A percentile compares a stretch with the other conserved stretches of the same genome.
Evolutionary conservation across 139 green algal genomes (phyloP).

Genomic region (Zygnema cylindricum): DNA sequence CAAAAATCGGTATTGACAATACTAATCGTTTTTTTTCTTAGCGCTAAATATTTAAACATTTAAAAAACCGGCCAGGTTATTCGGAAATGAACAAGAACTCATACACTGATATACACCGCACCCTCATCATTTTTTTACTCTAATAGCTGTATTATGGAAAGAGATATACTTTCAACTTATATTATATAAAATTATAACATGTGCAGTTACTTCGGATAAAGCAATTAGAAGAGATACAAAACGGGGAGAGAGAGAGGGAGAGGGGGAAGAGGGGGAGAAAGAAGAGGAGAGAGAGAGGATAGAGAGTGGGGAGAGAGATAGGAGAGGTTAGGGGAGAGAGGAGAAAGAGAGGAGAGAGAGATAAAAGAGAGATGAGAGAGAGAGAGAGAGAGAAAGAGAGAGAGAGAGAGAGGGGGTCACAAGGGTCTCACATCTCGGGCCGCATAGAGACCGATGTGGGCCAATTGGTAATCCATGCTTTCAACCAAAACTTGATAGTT

Average conservation of each 20-base stretch:
- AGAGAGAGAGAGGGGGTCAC: constrained; percentile 8
- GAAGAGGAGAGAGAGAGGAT: background rate
- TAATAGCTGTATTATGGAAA: too few species aligned
- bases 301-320: background rate
- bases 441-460: constrained; percentile 39
- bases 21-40: too few species aligned
- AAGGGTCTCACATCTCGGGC: constrained; percentile 29
- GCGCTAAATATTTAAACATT: too few species aligned
- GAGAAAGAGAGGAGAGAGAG: background rate
- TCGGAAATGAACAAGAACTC: too few species aligned
- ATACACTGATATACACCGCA: too few species aligned
- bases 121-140: too few species aligned
- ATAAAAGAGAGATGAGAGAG: background rate
- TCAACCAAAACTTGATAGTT: constrained; percentile 44
- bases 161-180: too few species aligned
- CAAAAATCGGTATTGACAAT: too few species aligned
- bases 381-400: background rate
- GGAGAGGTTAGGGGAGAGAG: too few species aligned
- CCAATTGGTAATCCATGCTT: constrained; percentile 48
- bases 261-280: background rate
- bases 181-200: too few species aligned
- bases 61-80: too few species aligned
- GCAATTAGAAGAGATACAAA: background rate
- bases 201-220: too few species aligned
- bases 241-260: background rate